Conservation (phyloP, 2,329 filamentous ascomycete genomes). For the Neofusicoccum ribis region DNA sequence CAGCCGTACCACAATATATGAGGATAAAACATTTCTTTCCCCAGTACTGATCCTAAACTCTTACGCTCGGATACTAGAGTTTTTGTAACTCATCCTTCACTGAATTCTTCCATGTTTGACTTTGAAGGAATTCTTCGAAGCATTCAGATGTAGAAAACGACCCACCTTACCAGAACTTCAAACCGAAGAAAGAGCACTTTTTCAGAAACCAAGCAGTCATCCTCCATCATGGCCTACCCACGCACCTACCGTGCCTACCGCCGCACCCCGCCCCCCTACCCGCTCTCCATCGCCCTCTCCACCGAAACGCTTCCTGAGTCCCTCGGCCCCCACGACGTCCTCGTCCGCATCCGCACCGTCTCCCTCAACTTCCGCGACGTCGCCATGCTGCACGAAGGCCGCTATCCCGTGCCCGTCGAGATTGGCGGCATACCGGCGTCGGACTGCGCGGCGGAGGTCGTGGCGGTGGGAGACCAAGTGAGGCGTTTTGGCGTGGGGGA, state of each 20-base stretch:
- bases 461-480: slow-evolving; percentile 26
- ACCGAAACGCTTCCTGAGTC: slow-evolving; percentile 24
- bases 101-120: no score
- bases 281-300: slow-evolving; percentile 16
- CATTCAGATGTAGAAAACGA: no score
- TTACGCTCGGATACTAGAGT: no score
- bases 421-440: slow-evolving; percentile 27
- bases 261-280: slow-evolving; percentile 22
- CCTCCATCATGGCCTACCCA: slow-evolving; percentile 11
- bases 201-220: no score
- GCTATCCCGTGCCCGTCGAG: slow-evolving; percentile 22
- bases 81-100: no score
- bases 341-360: slow-evolving; percentile 30
- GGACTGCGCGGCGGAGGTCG: slow-evolving; percentile 30
- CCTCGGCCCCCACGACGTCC: slow-evolving; percentile 24
- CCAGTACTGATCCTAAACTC: no score
- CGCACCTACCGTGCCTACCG: slow-evolving; percentile 25
- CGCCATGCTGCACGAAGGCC: slow-evolving; percentile 27
- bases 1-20: no score
- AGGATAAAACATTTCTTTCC: no score
- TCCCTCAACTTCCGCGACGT: slow-evolving; percentile 33
- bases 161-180: no score
- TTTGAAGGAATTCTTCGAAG: no score
- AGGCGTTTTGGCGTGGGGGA: slow-evolving; percentile 27
- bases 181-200: no score